Base-by-base conservation (phyloP, 495 filamentous ascomycete genomes). In the Aspergillus bridgeri region DNA sequence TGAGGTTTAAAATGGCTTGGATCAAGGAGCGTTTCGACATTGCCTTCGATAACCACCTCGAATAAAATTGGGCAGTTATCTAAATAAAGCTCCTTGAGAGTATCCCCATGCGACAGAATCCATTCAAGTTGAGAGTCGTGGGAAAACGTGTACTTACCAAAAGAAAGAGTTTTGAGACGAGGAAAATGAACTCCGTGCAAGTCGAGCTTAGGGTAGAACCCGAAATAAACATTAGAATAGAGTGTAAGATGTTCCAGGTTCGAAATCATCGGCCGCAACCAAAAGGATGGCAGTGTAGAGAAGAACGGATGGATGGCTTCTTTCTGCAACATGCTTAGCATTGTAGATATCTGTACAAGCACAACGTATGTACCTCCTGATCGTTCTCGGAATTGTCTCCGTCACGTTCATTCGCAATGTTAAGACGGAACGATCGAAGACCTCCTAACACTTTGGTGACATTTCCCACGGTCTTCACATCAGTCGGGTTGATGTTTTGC, bases 81-180 rank as follows among this genome's bases (percentile, higher is more conserved):
- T 3, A 70, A 57, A 27, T 65, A 67, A 17, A 70, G 57, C 23
- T 62, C 62, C 17, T 45, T 29, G 0, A 67, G 61, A 11, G 57
- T 69, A 1, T 17, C 27, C 2, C 45, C 51, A 18, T 70, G 67
- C 9, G 58, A 62, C 0, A 65, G 53, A 53, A 70, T 64, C 67
- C 67, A 70, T 25, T 66, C 61, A 3, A 71, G 55, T 21, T 69
- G 66, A 22, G 59, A 51, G 52, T 66, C 66, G 18, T 69, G 53
- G 9, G 65, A 54, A 25, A 71, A 71, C 43, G 53, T 54, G 43
- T 59, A 67, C 17, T 65, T 65, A 3, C 63, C 61, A 5, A 71
- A 53, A 9, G 58, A 22, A 0, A 71, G 58, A 15, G 58, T 56
- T 50, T 71, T 61, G 23, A 71, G 55, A 2, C 49, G 46, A 2